phyloP scores from a whole-genome alignment of 2,329 filamentous ascomycete species.

The Dactylellina parvicollis region DNA sequence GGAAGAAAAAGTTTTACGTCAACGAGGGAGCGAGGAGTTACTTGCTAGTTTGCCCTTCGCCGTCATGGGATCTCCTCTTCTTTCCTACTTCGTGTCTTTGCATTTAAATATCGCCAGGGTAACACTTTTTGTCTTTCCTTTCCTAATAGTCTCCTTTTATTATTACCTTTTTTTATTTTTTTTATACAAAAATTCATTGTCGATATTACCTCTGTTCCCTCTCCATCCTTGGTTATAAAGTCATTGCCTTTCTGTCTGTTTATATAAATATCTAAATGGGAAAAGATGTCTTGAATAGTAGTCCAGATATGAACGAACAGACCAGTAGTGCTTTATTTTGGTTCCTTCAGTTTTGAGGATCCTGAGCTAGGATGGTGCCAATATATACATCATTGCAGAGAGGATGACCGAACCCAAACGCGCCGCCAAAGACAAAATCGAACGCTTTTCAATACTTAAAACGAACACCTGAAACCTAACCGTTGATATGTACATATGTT shows the following conservation, averaged over 20 bases:
- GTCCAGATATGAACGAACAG: not conserved
- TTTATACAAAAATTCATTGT: constrained; percentile 51
- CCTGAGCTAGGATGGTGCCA: constrained; percentile 1
- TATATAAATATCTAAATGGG: constrained; percentile 48
- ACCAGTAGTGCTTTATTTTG: not conserved
- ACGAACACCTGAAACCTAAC: constrained; percentile 14
- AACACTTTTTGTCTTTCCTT: constrained; percentile 17
- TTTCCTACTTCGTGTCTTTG: constrained; percentile 1
- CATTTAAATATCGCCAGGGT: constrained; percentile 13
- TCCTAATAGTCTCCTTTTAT: not conserved
- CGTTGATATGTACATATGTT: constrained; percentile 25
- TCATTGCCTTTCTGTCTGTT: constrained; percentile 28
- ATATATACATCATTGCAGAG: constrained; percentile 42
- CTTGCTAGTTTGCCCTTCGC: constrained; percentile 6
- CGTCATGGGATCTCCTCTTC: constrained; percentile 23
- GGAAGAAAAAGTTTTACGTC: constrained; percentile 11
- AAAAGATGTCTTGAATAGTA: constrained; percentile 29
- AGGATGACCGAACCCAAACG: constrained; percentile 27
- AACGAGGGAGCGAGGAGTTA: constrained; percentile 3
- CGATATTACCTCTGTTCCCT: constrained; percentile 42
- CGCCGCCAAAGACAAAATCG: not conserved
- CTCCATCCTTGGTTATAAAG: constrained; percentile 31
- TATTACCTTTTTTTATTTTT: not conserved
- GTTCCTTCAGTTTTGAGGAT: not conserved
- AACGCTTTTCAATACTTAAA: not conserved